Base-by-base conservation (phyloP, 2,329 filamentous ascomycete species). In the Onygenales sp. region DNA sequence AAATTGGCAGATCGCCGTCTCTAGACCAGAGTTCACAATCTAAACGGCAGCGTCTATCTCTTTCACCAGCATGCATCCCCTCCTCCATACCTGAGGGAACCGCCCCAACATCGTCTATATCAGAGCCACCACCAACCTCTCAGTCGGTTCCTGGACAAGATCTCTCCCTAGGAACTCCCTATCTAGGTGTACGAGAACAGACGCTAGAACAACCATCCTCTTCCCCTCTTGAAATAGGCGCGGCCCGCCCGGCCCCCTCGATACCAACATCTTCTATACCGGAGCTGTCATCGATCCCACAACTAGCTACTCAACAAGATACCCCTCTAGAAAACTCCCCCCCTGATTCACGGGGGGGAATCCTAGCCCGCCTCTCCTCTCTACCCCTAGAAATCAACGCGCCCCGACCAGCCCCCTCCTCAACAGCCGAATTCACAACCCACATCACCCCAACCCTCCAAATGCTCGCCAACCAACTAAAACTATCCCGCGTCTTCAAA, bases 401-500 rank as follows among this genome's bases (percentile, higher is more conserved):
- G 0, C 77, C 79, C 0, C 75, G 74, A 0, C 84, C 85, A 0
- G 65, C 74, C 3, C 71, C 77, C 1, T 77, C 76, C 3, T 42
- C 48, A 9, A 66, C 70, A 13, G 58, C 54, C 2, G 60, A 68
- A 2, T 67, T 87, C 48, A 64, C 56, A 55, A 76, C 77, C 36
- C 71, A 88, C 43, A 66, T 87, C 42, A 86, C 86, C 0, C 67
- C 70, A 9, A 71, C 75, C 2, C 72, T 86, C 14, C 61, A 70
- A 7, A 74, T 78, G 58, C 72, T 89, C 1, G 76, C 76, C 2
- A 65, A 69, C 0, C 74, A 78, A n/a, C 71, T 80, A 31, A 73
- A 79, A 13, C 69, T 83, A 3, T 58, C 69, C 0, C 74, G 72
- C 2, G 76, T 78, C 3, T 88, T 80, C 66, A 73, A 67, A 4